phyloP scores from a whole-genome alignment of 2,329 filamentous ascomycete genomes.

The Fusarium sp. region DNA sequence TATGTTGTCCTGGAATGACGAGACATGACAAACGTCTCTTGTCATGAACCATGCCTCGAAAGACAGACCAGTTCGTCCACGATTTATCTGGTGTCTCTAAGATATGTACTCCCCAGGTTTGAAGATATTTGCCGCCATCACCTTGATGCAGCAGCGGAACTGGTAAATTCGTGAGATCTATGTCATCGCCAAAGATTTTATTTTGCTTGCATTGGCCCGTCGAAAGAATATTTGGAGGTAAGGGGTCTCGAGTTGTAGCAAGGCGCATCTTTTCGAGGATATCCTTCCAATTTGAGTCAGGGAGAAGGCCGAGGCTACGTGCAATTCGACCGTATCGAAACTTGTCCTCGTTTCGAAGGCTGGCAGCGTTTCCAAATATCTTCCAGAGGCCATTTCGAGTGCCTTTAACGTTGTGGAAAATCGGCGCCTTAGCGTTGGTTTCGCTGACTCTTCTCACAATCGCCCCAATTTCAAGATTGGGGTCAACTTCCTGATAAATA shows the following conservation, averaged over 20 bases:
- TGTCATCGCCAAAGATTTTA: slow-evolving; percentile 2
- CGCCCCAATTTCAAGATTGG: slow-evolving; percentile 59
- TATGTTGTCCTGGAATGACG: slow-evolving; percentile 60
- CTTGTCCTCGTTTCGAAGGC: slow-evolving; percentile 45
- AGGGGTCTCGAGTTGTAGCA: slow-evolving; percentile 31
- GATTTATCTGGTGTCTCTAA: slow-evolving; percentile 57
- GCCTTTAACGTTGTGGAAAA: slow-evolving; percentile 64
- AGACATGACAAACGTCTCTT: slow-evolving; percentile 55
- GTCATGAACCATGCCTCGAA: slow-evolving; percentile 60
- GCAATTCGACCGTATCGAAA: slow-evolving; percentile 56
- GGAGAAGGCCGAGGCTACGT: slow-evolving; percentile 50
- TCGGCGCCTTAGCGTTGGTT: slow-evolving; percentile 57
- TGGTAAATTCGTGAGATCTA: slow-evolving; percentile 53
- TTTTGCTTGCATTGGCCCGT: slow-evolving; percentile 24
- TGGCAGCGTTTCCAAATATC: slow-evolving; percentile 59
- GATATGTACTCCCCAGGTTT: slow-evolving; percentile 63
- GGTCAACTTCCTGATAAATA: slow-evolving; percentile 56
- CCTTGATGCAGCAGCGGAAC: slow-evolving; percentile 56
- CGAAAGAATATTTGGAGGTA: slow-evolving; percentile 48
- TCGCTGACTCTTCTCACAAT: slow-evolving; percentile 61
- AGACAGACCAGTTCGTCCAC: slow-evolving; percentile 63
- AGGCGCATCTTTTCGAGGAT: not conserved
- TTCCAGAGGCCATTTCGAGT: slow-evolving; percentile 55
- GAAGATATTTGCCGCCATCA: slow-evolving; percentile 64
- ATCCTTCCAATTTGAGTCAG: not conserved